Base-by-base conservation (phyloP, 331 rosid species). In the Arachis monticola region DNA sequence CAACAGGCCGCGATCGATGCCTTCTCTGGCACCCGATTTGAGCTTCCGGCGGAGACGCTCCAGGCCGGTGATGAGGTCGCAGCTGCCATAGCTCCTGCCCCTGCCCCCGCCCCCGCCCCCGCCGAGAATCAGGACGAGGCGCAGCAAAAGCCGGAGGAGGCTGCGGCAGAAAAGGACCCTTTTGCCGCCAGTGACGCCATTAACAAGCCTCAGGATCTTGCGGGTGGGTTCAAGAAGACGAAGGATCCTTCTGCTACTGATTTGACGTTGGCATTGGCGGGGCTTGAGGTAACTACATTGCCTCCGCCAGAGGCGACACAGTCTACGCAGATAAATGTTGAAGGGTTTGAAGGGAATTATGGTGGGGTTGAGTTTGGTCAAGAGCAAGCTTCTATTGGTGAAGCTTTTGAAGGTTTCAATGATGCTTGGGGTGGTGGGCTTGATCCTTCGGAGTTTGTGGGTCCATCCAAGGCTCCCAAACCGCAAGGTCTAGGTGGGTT, bases 341-440 rank as follows among this genome's bases (percentile, higher is more conserved):
- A 94, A 75, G 99, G 99, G 67, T 94, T 94, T 79, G 99, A 94
- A 88, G 99, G 99, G 67, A 83, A 90, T 63, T 94, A 94, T 8
- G 99, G 99, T 44, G 99, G 99, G 47, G 96, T 94, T 17, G 97
- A 90, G 74, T 94, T 92, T 80, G 85, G 93, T 50, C 81, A 73
- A 2, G 97, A 94, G 46, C 93, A 94, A 59, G 86, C 92, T 74
- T 77, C 96, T 8, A 74, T 94, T 45, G 93, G 89, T 11, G 99
- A 94, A 76, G 87, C 97, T 76, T 94, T 94, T 80, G 97, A 94
- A 80, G 90, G 96, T 40, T 87, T 94, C 79, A 90, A 83, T 46
- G 97, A 87, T 8, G 96, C 99, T 72, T 94, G 97, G 95, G 99
- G 99, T 63, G 99, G 99, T 69, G 99, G 99, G 52, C 87, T 92